Base-by-base conservation (phyloP, 2,329 filamentous ascomycete genomes). In the Neospermospora avenae region DNA sequence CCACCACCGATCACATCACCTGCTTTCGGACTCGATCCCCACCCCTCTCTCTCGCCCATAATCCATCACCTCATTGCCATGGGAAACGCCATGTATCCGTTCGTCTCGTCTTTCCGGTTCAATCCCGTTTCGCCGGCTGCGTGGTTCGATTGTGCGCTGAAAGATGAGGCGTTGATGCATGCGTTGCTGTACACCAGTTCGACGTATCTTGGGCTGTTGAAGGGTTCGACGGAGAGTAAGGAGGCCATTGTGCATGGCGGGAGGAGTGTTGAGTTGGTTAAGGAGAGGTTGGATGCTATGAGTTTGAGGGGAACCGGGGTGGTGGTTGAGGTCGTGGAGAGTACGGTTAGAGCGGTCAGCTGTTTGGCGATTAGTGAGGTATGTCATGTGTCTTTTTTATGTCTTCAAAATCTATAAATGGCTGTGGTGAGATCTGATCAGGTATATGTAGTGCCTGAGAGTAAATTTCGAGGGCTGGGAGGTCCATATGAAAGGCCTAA, bases 311-410 rank as follows among this genome's bases (percentile, higher is more conserved):
- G 20, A 8, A n/a, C n/a, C n/a, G n/a, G 22, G n/a, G 55, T 22
- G 20, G 5, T 20, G 42, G 25, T 2, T 39, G 49, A 53, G 34
- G 34, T 57, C 7, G 52, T 28, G 13, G 61, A 63, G 7, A 39
- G 45, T 16, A 60, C 54, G 6, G 41, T 60, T 14, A 55, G 57
- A 42, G 55, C 57, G 20, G 61, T 63, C 25, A 60, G 57, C 18
- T 63, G 61, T 55, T 55, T 63, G 53, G 61, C 57, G 13, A 58
- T 63, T 22, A 58, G 48, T 37, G 61, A 63, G 41, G 61, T 49
- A n/a, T n/a, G 44, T 46, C 13, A 4, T 39, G 16, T 39, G 18
- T n/a, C 6, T n/a, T 39, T n/a, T 11, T 3, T 39, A 16, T 16
- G 5, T 16, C 25, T 25, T 10, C 13, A 45, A 22, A 45, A 1